Evolutionary conservation across 495 filamentous ascomycete genomes (phyloP), one percentile per base, ranked within the genome.

Genomic region (Daldinia loculata): DNA sequence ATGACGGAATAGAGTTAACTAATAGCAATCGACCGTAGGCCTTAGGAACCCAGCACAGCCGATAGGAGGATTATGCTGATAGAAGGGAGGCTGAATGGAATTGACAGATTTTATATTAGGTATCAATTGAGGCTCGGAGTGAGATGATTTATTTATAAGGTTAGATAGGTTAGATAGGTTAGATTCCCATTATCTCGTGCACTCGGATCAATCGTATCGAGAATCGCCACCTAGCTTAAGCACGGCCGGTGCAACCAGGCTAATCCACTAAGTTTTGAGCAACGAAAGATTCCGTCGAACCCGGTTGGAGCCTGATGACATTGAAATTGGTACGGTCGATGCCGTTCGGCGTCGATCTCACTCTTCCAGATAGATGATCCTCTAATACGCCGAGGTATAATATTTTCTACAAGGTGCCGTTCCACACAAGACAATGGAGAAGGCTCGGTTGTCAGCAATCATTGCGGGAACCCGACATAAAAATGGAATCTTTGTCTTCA

Each of bases 181-280:
- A 43, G 27, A 15, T 22, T 51, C 17, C 19, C 56, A 57, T 62
- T 59, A 70, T 66, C 56, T 69, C 61, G 41, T 58, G 48, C 39
- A 39, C 63, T 69, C 39, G 70, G 70, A 63, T 69, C 51, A 36
- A 30, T 50, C 38, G 70, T 43, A 56, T 61, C 39, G 30, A 56
- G 61, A 17, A 15, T 73, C 58, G 70, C 66, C 70, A 73, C 70
- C 50, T 62, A 34, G 2, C 32, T 55, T 41, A 56, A 61, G 65
- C 24, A 63, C 41, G 57, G 17, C 61, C 70, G 70, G 50, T 30
- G 27, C 56, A 53, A 66, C 66, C 70, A 66, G 66, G 26, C 56
- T 43, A 62, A 29, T 32, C 52, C 52, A 66, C 26, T 50, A 11
- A 29, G 15, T 39, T 36, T 67, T 32, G 0, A 32, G 24, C 61